Conservation (phyloP, 306 rosid species). For the Begonia fuchsioides region DNA sequence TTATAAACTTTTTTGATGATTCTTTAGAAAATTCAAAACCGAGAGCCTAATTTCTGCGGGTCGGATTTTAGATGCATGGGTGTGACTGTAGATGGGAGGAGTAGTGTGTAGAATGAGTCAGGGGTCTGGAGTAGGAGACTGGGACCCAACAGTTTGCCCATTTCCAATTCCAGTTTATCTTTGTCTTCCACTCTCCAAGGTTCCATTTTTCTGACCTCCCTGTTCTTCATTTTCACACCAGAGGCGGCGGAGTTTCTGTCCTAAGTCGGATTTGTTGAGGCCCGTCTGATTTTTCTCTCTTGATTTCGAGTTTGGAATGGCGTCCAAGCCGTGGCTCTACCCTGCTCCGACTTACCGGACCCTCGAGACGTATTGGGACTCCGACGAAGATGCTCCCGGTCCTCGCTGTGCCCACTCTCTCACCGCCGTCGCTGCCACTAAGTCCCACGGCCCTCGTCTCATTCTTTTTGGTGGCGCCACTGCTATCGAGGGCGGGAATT, state of each 20-base stretch:
- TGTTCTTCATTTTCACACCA: not conserved
- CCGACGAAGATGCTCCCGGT: slow-evolving; percentile 84
- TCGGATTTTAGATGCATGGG: too few relatives aligned
- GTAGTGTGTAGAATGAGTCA: too few relatives aligned
- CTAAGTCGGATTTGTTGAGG: not conserved
- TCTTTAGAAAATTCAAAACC: too few relatives aligned
- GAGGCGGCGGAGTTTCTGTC: slow-evolving; percentile 16
- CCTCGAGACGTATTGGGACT: slow-evolving; percentile 62
- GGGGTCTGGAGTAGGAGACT: slow-evolving; percentile 27
- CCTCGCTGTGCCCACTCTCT: slow-evolving; percentile 89
- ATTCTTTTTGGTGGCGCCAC: slow-evolving; percentile 95
- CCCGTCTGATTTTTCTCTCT: slow-evolving; percentile 8
- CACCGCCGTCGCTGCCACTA: slow-evolving; percentile 82
- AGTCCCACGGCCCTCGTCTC: slow-evolving; percentile 68
- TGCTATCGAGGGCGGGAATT: slow-evolving; percentile 86
- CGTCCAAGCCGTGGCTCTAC: slow-evolving; percentile 75
- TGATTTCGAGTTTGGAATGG: slow-evolving; percentile 25
- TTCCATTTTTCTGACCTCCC: not conserved
- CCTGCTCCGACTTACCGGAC: slow-evolving; percentile 80
- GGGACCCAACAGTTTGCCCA: slow-evolving; percentile 22
- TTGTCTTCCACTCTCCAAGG: not conserved
- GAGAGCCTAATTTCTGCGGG: too few relatives aligned
- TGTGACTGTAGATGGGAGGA: too few relatives aligned
- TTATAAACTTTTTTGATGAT: too few relatives aligned
- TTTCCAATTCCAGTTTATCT: not conserved